phyloP scores from a whole-genome alignment of 345 rosid genomes.

The Brassica nigra region DNA sequence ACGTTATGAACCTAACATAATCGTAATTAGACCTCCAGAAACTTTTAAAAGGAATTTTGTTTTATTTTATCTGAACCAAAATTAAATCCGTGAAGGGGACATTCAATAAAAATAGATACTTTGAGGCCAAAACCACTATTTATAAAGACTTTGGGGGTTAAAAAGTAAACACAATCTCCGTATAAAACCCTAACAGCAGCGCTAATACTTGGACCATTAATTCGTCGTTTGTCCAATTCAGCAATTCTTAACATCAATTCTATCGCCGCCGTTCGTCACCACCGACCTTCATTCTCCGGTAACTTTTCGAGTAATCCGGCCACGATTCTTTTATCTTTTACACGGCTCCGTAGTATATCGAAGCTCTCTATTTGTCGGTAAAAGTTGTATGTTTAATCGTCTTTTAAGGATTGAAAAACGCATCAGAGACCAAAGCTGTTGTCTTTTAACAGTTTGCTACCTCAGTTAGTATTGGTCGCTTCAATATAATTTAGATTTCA shows the following conservation, averaged over 20 bases:
- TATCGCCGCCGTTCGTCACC: background rate
- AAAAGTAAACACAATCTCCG: background rate
- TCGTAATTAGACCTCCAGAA: no score
- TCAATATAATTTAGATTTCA: background rate
- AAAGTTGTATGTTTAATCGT: background rate
- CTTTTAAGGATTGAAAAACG: background rate
- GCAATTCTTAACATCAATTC: background rate
- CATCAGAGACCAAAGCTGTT: background rate
- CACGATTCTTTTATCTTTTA: background rate
- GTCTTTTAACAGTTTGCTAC: background rate
- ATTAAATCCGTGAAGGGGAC: background rate
- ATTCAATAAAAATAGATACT: background rate
- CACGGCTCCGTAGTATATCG: background rate
- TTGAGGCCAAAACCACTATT: background rate
- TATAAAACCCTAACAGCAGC: background rate
- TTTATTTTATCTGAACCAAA: background rate
- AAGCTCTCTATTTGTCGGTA: background rate
- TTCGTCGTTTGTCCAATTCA: no score
- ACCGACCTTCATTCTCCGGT: conserved; percentile 16
- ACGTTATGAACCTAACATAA: no score
- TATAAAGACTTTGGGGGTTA: background rate
- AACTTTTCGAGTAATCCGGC: background rate
- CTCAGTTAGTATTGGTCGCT: background rate
- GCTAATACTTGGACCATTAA: background rate
- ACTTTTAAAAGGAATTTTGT: no score